Percentiles rank a stretch among this genome's conserved stretches.
Conservation (phyloP, 768 basidiomycete genomes). For the Glaciozyma martinii region DNA sequence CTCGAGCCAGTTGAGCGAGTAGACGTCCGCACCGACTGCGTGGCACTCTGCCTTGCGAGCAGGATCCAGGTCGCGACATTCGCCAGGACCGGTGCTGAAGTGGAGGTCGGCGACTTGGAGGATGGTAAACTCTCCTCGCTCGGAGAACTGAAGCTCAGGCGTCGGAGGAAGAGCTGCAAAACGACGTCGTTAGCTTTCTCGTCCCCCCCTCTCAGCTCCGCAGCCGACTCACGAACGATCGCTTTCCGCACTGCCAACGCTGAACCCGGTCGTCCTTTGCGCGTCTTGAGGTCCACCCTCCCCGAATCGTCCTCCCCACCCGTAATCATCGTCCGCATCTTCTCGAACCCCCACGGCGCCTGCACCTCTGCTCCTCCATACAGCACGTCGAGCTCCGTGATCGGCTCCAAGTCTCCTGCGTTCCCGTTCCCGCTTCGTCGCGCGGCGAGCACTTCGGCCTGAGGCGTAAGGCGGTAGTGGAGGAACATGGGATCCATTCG, state of each 20-base stretch:
- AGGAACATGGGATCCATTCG: constrained; percentile 19
- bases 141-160: constrained; percentile 70
- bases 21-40: constrained; percentile 54
- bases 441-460: constrained; percentile 48
- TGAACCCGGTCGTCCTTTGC: constrained; percentile 44
- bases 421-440: constrained; percentile 36
- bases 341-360: constrained; percentile 77
- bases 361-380: constrained; percentile 61
- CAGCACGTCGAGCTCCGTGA: constrained; percentile 86
- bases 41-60: constrained; percentile 4
- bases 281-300: constrained; percentile 48
- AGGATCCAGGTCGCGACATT: constrained; percentile 47
- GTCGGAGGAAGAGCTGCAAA: constrained; percentile 1
- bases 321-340: constrained; percentile 8
- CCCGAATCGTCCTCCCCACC: constrained; percentile 21
- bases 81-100: constrained; percentile 69
- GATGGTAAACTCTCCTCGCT: constrained; percentile 75
- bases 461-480: constrained; percentile 44
- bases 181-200: not conserved
- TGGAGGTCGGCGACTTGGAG: constrained; percentile 90
- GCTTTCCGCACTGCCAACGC: constrained; percentile 59
- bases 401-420: constrained; percentile 45
- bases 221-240: constrained; percentile 53
- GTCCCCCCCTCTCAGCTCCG: not conserved
- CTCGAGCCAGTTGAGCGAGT: constrained; percentile 64